Conservation (phyloP, 2,329 filamentous ascomycete genomes). For the Cephalotrichum gorgonifer region DNA sequence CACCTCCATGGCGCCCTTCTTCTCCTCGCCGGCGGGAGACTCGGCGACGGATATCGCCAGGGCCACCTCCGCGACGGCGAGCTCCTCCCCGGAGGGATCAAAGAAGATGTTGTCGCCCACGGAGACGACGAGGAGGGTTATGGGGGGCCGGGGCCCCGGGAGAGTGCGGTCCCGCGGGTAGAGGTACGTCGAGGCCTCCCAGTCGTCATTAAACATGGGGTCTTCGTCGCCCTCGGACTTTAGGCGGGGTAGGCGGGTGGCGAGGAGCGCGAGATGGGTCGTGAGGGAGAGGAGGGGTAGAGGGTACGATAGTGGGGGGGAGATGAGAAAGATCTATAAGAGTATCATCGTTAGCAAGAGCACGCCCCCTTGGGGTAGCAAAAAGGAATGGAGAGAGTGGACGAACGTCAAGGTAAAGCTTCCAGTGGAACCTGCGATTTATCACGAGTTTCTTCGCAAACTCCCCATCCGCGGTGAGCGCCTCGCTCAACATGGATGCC, state of each 20-base stretch:
- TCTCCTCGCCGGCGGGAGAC: slow-evolving; percentile 12
- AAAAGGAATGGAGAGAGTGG: not conserved
- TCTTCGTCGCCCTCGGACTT: slow-evolving; percentile 91
- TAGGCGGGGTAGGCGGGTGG: slow-evolving; percentile 72
- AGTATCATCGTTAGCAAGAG: slow-evolving; percentile 6
- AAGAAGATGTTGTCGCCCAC: slow-evolving; percentile 86
- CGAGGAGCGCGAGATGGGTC: slow-evolving; percentile 83
- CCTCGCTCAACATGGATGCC: slow-evolving; percentile 79
- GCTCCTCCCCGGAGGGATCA: slow-evolving; percentile 82
- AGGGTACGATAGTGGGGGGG: slow-evolving; percentile 85
- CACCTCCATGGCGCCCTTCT: slow-evolving; percentile 25
- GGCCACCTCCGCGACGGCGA: slow-evolving; percentile 83
- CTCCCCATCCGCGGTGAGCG: slow-evolving; percentile 62
- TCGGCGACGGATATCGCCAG: slow-evolving; percentile 73
- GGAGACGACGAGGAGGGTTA: slow-evolving; percentile 83
- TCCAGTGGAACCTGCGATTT: slow-evolving; percentile 91
- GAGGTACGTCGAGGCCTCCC: slow-evolving; percentile 70
- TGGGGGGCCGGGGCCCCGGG: slow-evolving; percentile 52
- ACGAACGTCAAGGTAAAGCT: slow-evolving; percentile 78
- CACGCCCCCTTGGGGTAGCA: too few relatives aligned
- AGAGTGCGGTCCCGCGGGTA: slow-evolving; percentile 46
- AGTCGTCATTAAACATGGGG: slow-evolving; percentile 96
- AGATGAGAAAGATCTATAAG: slow-evolving; percentile 75
- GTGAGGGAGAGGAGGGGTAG: slow-evolving; percentile 87
- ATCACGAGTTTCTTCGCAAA: slow-evolving; percentile 69